phyloP scores from a whole-genome alignment of 78 protist species.

The Dictyostelium discoideum region dicty_2.7 NC_007088.5:7287501-7288000 shows the following conservation, averaged over 20 bases:
- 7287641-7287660: no score
- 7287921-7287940: slow-evolving; percentile 36
- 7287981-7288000: background rate
- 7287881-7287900: background rate
- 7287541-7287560: no score
- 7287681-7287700: background rate
- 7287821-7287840: no score
- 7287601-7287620: background rate
- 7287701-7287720: background rate
- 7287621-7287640: no score
- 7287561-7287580: no score
- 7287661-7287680: background rate
- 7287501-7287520: background rate
- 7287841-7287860: background rate
- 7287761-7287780: background rate
- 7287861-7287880: background rate
- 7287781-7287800: no score
- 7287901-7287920: slow-evolving; percentile 27
- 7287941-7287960: background rate
- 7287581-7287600: background rate
- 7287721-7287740: background rate
- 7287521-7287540: background rate
- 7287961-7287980: slow-evolving; percentile 5
- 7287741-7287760: no score
- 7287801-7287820: no score